Base-by-base conservation (phyloP, 768 basidiomycete genomes). In the Pleurotus sapidus region DNA sequence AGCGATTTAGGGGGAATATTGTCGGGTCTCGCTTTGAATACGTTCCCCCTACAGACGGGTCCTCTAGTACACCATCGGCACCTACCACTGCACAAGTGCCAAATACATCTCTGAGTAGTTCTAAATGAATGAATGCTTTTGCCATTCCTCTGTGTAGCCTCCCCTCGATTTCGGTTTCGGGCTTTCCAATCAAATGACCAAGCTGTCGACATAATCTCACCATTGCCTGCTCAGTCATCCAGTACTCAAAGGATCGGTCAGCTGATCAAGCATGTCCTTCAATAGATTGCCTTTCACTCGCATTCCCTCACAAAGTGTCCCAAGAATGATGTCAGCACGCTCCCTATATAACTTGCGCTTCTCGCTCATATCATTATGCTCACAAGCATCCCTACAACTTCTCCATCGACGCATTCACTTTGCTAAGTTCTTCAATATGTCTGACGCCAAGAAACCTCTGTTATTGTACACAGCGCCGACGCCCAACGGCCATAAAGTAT, bases 1-100 rank as follows among this genome's bases (percentile, higher is more conserved):
- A 89, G 71, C 76, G 91, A 6, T 90, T 93, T 63, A 72, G 90
- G 63, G 90, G 91, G 20, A 91, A 91, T 62, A 83, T 78, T 46
- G 77, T 80, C 40, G 82, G 85, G 9, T 74, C 81, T 42, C 77
- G 80, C 37, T 81, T 78, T 61, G 75, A 79, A 62, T 78, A 70
- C 60, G 62, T 59, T 37, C 72, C 70, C 5, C 71, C 74, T 14
- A 68, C 60, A 54, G 62, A 68, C 46, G 60, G 59, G 30, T 11
- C 30, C 8, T 34, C 30, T 11, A 34, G 30, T 34, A 34, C 30
- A 11, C 30, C 30, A 11, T 11, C 11, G 11, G 30, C 8, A 34
- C 30, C 30, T 34, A 11, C 30, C 30, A 11, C 30, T 34, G 30
- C 30, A 3, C 30, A 34, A 34, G 30, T 34, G 30, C 30, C 30